Percentiles rank a stretch among this genome's conserved stretches.
These are phyloP conservation scores for Simplicillium sp. DNA, from an alignment of 2,329 filamentous ascomycete species.

Conservation along the genomic window DNA sequence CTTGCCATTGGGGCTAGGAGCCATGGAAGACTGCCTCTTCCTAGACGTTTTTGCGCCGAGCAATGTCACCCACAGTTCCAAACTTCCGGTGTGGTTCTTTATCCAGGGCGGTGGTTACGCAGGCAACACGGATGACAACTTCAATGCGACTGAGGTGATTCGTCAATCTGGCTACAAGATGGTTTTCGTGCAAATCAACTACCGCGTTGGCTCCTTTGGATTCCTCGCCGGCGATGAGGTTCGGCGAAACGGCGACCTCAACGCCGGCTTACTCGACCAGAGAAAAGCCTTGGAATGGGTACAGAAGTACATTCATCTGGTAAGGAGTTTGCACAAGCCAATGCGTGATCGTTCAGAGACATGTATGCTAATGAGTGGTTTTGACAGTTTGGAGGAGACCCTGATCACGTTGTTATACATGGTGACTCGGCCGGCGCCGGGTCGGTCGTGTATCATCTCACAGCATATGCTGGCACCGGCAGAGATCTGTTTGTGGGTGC, in stretches of 20 bases:
- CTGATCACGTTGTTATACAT: slow-evolving; percentile 56
- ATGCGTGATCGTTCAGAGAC: too few relatives aligned
- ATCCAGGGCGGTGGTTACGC: slow-evolving; percentile 56
- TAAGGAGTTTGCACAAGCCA: too few relatives aligned
- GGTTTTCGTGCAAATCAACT: slow-evolving; percentile 65
- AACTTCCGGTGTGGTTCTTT: slow-evolving; percentile 53
- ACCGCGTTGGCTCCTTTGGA: slow-evolving; percentile 65
- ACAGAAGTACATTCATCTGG: slow-evolving; percentile 54
- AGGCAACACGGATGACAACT: slow-evolving; percentile 34
- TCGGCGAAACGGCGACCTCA: slow-evolving; percentile 45
- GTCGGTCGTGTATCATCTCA: slow-evolving; percentile 56
- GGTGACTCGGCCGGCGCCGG: slow-evolving; percentile 61
- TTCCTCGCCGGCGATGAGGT: slow-evolving; percentile 56
- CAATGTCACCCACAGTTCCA: slow-evolving; percentile 33
- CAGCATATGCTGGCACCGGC: slow-evolving; percentile 39
- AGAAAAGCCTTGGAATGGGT: slow-evolving; percentile 54
- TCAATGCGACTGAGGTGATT: slow-evolving; percentile 50
- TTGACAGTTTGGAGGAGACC: slow-evolving; percentile 57
- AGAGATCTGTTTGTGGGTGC: slow-evolving; percentile 40
- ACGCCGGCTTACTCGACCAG: slow-evolving; percentile 60
- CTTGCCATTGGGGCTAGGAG: slow-evolving; percentile 12
- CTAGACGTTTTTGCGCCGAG: slow-evolving; percentile 55
- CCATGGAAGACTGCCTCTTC: slow-evolving; percentile 59
- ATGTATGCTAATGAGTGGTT: too few relatives aligned
- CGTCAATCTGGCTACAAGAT: slow-evolving; percentile 50